Conservation (phyloP, 2,329 filamentous ascomycete genomes). For the Penicillium sp. region DNA sequence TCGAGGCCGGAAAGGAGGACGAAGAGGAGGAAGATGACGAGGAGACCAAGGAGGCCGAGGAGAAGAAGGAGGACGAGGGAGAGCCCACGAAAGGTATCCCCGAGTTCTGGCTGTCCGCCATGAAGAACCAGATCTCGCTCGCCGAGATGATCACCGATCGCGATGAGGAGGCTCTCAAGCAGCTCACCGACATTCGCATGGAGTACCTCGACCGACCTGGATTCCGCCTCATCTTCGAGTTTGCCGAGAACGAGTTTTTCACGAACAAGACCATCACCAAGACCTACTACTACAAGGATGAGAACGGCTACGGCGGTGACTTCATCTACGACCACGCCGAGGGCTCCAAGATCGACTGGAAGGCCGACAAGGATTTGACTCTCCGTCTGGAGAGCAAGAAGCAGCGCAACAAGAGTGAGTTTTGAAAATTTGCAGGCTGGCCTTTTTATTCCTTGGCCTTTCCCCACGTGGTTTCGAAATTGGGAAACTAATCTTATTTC, state of each 20-base stretch:
- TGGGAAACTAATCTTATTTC: background rate
- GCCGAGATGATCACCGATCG: conserved; percentile 99
- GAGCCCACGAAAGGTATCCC: conserved; percentile 75
- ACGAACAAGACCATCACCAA: conserved; percentile 96
- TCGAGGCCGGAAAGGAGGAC: conserved; percentile 81
- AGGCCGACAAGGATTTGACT: conserved; percentile 87
- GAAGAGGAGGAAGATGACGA: conserved; percentile 69
- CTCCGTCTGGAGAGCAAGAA: conserved; percentile 98
- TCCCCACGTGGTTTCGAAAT: background rate
- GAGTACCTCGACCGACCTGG: conserved; percentile 98
- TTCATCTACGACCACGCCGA: conserved; percentile 99
- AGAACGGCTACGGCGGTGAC: conserved; percentile 97
- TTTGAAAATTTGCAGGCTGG: background rate
- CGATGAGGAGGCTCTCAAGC: conserved; percentile 90
- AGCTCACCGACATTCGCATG: conserved; percentile 92
- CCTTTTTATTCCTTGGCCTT: background rate
- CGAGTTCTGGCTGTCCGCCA: conserved; percentile 98
- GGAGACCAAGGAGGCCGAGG: conserved; percentile 60
- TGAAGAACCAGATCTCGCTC: conserved; percentile 98
- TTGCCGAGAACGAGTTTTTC: conserved; percentile 93
- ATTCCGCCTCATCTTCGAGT: conserved; percentile 98
- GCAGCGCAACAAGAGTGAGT: conserved; percentile 97
- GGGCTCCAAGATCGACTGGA: conserved; percentile 98
- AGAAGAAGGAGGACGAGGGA: conserved; percentile 49
- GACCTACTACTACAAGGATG: conserved; percentile 98